Base-by-base conservation (phyloP, 129 eudicot species). In the Pseudognaphalium luteoalbum region DNA sequence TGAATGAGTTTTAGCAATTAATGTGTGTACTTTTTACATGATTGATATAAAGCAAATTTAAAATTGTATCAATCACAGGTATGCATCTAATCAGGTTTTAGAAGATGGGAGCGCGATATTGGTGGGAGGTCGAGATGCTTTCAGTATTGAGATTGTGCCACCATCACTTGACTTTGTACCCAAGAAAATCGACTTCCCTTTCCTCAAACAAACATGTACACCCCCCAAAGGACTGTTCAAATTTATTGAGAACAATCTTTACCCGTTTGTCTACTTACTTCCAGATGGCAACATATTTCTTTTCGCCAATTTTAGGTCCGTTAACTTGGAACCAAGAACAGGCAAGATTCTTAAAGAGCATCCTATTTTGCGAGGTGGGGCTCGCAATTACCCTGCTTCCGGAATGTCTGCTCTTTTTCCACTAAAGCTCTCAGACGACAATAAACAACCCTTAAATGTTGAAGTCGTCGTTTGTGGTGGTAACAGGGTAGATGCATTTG, bases 401-500 rank as follows among this genome's bases (percentile, higher is more conserved):
- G 93, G 78, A 6, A 41, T 73, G 82, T 78, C 89, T 0, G 93
- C 84, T 6, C 81, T 91, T 7, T 86, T 91, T 66, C 93, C 97
- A 11, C 81, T 91, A 37, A 75, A 82, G 44, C 82, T 74, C 1
- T 28, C 32, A 0, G 21, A 63, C 0, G 57, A 69, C 17, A 67
- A 85, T n/a, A 28, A 6, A 0, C 56, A 16, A 0, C 39, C 44
- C 2, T 28, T 83, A 2, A 75, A 81, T 4, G 85, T 72, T 0
- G 96, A 91, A 68, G 88, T 94, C 6, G n/a, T 94, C 0, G 60
- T 94, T 1, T 94, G 97, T 17, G 98, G 98, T 2, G 98, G 98
- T 22, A 89, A 91, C 68, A 68, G 63, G 10, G 84, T 70, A 0
- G 81, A 82, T 0, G 86, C 96, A 0, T 87, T 85, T 50, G 73